Evolutionary conservation across 169 alveolate species (phyloP).

Genomic region (Theileria parva): DNA sequence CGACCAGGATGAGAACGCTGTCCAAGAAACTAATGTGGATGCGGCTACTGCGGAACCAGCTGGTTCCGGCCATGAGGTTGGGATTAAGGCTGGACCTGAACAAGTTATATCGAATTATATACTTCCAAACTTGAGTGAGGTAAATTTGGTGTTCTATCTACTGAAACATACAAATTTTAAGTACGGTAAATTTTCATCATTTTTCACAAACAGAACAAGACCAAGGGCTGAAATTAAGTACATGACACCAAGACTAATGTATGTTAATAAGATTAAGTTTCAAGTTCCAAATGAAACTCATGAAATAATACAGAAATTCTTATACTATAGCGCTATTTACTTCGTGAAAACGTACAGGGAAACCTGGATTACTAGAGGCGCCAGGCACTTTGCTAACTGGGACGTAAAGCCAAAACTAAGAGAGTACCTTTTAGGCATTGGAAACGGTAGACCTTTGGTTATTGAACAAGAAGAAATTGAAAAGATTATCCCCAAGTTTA

Average conservation of each 20-base stretch:
- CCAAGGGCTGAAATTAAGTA: slow-evolving; percentile 4
- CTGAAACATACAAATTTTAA: not conserved
- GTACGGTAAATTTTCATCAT: not conserved
- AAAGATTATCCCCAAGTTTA: not conserved
- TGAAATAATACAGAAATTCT: not conserved
- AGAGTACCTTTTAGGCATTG: not conserved
- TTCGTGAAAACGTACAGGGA: slow-evolving; percentile 6
- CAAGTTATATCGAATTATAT: not conserved
- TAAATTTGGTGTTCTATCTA: not conserved
- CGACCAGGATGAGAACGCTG: not conserved
- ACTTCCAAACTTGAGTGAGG: slow-evolving; percentile 11
- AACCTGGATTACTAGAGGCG: not conserved
- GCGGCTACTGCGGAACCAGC: slow-evolving; percentile 37
- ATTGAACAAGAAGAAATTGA: not conserved
- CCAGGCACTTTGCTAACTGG: not conserved
- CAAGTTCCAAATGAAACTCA: not conserved
- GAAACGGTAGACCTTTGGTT: not conserved
- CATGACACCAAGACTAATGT: slow-evolving; percentile 4
- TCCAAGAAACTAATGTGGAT: slow-evolving; percentile 12
- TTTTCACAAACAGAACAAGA: slow-evolving; percentile 3
- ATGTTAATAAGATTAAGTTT: slow-evolving; percentile 1
- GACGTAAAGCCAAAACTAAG: not conserved
- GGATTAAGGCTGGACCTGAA: slow-evolving; percentile 1
- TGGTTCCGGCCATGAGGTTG: not conserved
- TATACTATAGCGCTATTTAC: not conserved